These are phyloP conservation scores for Theileria sp. DNA, from an alignment of 169 alveolate species.

Conservation along the genomic window DNA sequence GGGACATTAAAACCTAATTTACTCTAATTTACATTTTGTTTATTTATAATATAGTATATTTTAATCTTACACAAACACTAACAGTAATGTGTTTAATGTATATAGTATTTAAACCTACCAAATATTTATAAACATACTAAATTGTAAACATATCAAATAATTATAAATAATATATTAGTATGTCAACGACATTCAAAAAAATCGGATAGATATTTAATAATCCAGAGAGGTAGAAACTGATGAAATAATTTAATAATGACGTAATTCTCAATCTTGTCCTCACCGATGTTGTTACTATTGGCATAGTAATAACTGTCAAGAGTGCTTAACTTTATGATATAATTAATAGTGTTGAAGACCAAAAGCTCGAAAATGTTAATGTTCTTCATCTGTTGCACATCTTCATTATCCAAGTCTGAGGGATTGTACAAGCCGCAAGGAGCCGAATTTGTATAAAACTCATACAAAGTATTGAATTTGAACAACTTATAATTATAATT, in stretches of 20 bases:
- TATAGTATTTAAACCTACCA: no score
- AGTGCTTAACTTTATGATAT: background rate
- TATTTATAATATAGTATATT: no score
- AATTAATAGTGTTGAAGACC: background rate
- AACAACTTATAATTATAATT: slow-evolving; percentile 21
- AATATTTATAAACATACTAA: no score
- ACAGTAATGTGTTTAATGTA: no score
- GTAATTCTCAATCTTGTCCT: background rate
- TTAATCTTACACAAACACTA: no score
- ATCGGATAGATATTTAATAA: slow-evolving; percentile 28
- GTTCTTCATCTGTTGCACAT: background rate
- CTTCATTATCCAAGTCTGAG: background rate
- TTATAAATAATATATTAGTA: no score
- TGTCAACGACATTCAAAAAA: slow-evolving; percentile 51
- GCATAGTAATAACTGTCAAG: background rate
- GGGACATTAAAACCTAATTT: background rate
- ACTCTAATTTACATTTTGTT: background rate
- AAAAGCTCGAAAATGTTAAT: slow-evolving; percentile 16
- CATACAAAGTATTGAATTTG: background rate
- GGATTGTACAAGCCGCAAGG: background rate
- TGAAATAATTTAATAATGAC: slow-evolving; percentile 6
- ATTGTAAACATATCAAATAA: no score
- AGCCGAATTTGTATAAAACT: slow-evolving; percentile 5
- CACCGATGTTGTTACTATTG: background rate
- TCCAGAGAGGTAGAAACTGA: slow-evolving; percentile 50